Percentiles rank a stretch among this genome's conserved stretches.
phyloP scores from a whole-genome alignment of 108 stramenopile genomes.

The Cyclostephanos invisitatus region DNA sequence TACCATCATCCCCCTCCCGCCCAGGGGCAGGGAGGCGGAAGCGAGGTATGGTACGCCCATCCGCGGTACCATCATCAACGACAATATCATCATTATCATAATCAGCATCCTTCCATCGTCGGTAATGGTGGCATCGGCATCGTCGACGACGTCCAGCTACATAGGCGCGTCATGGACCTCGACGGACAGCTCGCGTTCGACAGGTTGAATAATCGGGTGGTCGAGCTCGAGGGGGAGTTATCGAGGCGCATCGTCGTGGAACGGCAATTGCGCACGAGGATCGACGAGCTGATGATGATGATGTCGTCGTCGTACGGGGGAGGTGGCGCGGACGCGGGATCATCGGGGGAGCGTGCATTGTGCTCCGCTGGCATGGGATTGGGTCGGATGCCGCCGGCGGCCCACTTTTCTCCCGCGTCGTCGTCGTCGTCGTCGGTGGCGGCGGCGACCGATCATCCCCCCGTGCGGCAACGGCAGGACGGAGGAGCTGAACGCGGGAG shows the following conservation, averaged over 20 bases:
- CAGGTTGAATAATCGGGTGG: neutral
- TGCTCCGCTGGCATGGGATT: no score
- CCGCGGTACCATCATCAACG: neutral
- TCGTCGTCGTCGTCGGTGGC: no score
- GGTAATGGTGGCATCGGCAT: no score
- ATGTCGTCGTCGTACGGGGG: neutral
- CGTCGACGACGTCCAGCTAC: neutral
- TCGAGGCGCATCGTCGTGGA: neutral
- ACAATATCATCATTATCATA: neutral
- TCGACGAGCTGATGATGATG: neutral
- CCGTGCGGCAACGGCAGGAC: neutral
- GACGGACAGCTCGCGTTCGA: slow-evolving; percentile 1
- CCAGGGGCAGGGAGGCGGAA: neutral
- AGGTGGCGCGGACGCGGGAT: neutral
- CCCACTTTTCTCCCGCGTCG: no score
- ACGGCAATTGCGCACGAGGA: neutral
- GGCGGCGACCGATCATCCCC: no score
- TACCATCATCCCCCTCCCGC: neutral
- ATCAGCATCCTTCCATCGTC: neutral
- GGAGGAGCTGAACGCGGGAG: neutral
- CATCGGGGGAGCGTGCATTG: neutral
- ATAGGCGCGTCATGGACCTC: neutral
- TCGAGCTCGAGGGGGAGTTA: neutral
- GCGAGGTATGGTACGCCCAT: no score
- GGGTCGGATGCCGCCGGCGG: no score